Evolutionary conservation across 768 basidiomycete genomes (phyloP), one percentile per base, ranked within the genome.

Genomic region (Pilatotrama ljubarskyi): DNA sequence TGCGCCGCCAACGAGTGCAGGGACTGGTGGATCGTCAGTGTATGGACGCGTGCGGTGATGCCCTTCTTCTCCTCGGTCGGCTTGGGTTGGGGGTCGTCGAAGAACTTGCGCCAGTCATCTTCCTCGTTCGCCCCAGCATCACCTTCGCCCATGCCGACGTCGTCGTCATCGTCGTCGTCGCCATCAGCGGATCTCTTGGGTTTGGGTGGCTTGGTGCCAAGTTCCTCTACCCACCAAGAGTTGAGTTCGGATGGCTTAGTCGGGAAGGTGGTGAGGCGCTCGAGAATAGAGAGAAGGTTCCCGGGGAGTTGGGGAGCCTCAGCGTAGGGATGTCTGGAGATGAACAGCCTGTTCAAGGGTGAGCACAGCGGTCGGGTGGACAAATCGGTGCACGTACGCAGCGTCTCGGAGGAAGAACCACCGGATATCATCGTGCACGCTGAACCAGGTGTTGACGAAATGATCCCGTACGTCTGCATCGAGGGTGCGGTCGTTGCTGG

Each of bases 371-470:
- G 22, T 43, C 48, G 60, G 36, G 55, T 11, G 24, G 18, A 47
- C 29, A 22, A 3, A 10, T n/a, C 53, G 22, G 18, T 35, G 49
- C 6, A 76, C 82, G 59, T 72, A 90, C 92, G 79, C 82, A 55
- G 89, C 79, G 68, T 94, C 90, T 42, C 88, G 82, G 35, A 96
- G 80, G 76, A 93, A 94, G 76, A 90, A 91, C 90, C 90, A 95
- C 59, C 93, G 83, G 32, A 95, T 76, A 67, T 96, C 93, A 67
- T 93, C 90, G 69, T 90, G 69, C 13, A 89, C 83, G 63, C 84
- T 86, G 65, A 92, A 80, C 86, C 88, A 95, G 14, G 81, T 86
- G 47, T 82, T 80, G 54, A 86, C 75, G 66, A 93, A 92, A 11
- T 79, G 73, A 42, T 84, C 75, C 24, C 86, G 74, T 3, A 92